Conservation (phyloP, 1,284 basidiomycete genomes). For the Rugosomyces carneus region DNA sequence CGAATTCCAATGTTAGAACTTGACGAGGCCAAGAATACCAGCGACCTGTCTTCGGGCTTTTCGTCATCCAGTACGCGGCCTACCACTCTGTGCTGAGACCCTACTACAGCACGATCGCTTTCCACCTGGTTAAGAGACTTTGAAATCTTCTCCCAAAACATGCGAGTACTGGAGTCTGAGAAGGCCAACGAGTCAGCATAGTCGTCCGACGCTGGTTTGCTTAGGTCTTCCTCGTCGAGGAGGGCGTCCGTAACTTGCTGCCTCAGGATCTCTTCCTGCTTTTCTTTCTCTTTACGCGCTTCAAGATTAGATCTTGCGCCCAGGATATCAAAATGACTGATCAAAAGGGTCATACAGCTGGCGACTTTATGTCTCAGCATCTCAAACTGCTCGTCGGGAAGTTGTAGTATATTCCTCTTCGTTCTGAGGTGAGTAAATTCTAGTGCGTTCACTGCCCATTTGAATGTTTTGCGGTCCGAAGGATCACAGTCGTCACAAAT, state of each 20-base stretch:
- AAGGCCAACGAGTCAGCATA: slow-evolving; percentile 36
- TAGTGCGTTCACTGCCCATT: slow-evolving; percentile 96
- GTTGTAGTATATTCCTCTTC: slow-evolving; percentile 84
- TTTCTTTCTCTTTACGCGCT: slow-evolving; percentile 86
- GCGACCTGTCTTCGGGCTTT: slow-evolving; percentile 84
- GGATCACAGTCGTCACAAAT: slow-evolving; percentile 98
- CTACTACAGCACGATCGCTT: slow-evolving; percentile 49
- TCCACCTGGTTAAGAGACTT: slow-evolving; percentile 62
- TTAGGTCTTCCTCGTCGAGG: slow-evolving; percentile 43
- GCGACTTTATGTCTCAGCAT: slow-evolving; percentile 90
- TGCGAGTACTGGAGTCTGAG: slow-evolving; percentile 58
- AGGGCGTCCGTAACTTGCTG: slow-evolving; percentile 48
- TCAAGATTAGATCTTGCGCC: slow-evolving; percentile 87
- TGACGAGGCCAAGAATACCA: slow-evolving; percentile 88
- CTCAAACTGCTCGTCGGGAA: slow-evolving; percentile 86
- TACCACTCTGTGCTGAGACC: slow-evolving; percentile 66
- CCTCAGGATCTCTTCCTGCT: slow-evolving; percentile 66
- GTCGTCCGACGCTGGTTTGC: slow-evolving; percentile 24
- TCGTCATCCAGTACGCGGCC: slow-evolving; percentile 91
- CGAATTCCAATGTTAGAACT: slow-evolving; percentile 93
- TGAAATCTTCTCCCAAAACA: slow-evolving; percentile 69
- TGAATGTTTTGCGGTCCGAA: slow-evolving; percentile 94
- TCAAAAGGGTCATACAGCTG: slow-evolving; percentile 92
- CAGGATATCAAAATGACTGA: slow-evolving; percentile 97
- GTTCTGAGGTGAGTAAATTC: slow-evolving; percentile 93